Conservation (phyloP, 495 filamentous ascomycete genomes). For the Sabuloglossum arenarium region DNA sequence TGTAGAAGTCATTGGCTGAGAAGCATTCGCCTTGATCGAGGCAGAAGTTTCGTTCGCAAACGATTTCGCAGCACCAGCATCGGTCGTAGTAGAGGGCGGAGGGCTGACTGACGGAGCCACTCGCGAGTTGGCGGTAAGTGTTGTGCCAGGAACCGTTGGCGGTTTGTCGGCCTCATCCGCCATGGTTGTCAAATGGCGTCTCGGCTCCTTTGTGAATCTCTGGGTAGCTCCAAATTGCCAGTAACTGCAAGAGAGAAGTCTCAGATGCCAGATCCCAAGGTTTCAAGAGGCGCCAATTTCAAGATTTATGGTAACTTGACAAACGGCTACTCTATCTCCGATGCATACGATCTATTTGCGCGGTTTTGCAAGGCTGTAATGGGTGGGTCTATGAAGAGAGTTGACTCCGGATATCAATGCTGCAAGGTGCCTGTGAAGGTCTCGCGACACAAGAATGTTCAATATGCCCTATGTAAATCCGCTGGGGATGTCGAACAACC, state of each 20-base stretch:
- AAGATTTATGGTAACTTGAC: neutral
- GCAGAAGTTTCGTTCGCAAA: neutral
- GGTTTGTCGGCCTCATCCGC: neutral
- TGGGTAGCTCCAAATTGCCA: neutral
- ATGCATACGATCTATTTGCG: conserved; percentile 1
- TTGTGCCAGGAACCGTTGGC: conserved; percentile 2
- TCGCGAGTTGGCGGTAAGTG: neutral
- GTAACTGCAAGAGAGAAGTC: neutral
- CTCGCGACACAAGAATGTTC: conserved; percentile 3
- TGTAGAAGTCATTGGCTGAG: neutral
- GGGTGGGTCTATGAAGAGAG: neutral
- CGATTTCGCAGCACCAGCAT: neutral
- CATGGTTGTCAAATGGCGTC: neutral
- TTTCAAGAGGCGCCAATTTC: neutral
- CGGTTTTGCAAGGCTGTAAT: neutral
- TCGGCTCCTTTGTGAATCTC: neutral
- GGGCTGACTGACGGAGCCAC: neutral
- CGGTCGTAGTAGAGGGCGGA: neutral
- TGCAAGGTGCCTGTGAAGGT: neutral
- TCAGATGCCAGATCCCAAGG: neutral
- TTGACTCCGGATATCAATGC: neutral
- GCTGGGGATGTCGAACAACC: neutral
- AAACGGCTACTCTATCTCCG: neutral
- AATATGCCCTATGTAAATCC: neutral
- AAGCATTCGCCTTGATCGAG: neutral